These are phyloP conservation scores for Phyllosticta citriasiana DNA, from an alignment of 2,329 filamentous ascomycete species.

Conservation along the genomic window DNA sequence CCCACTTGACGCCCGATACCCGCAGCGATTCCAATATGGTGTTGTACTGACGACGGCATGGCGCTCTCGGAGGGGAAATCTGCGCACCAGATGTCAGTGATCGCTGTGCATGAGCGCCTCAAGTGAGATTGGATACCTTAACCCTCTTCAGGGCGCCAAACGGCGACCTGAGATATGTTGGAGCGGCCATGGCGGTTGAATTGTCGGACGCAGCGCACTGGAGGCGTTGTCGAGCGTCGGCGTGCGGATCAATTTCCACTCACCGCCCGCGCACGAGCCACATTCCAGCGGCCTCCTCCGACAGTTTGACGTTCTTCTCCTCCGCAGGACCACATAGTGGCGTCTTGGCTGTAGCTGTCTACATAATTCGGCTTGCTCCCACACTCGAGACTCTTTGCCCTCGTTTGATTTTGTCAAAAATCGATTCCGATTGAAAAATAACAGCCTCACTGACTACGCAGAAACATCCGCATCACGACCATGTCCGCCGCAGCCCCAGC, in stretches of 20 bases:
- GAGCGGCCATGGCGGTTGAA: slow-evolving; percentile 31
- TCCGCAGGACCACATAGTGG: background rate
- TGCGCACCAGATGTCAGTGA: background rate
- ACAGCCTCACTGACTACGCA: background rate
- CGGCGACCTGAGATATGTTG: slow-evolving; percentile 34
- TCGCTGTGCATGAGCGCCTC: background rate
- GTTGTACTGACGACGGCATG: slow-evolving; percentile 7
- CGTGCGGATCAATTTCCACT: slow-evolving; percentile 58
- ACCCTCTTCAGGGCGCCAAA: slow-evolving; percentile 33
- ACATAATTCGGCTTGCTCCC: background rate
- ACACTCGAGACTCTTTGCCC: background rate
- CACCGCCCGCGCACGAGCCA: slow-evolving; percentile 53
- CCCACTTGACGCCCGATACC: slow-evolving; percentile 2
- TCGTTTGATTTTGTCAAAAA: background rate
- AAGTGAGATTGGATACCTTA: slow-evolving; percentile 23
- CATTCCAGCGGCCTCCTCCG: background rate
- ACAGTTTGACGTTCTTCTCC: background rate
- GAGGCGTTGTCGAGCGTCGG: background rate
- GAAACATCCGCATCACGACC: background rate
- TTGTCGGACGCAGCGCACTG: background rate
- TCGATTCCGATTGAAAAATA: background rate
- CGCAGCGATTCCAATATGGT: slow-evolving; percentile 3
- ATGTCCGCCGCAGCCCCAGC: slow-evolving; percentile 19
- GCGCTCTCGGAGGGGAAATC: slow-evolving; percentile 3
- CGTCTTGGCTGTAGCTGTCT: background rate